phyloP scores from a whole-genome alignment of 495 filamentous ascomycete species.

The Xylaria bambusicola region DNA sequence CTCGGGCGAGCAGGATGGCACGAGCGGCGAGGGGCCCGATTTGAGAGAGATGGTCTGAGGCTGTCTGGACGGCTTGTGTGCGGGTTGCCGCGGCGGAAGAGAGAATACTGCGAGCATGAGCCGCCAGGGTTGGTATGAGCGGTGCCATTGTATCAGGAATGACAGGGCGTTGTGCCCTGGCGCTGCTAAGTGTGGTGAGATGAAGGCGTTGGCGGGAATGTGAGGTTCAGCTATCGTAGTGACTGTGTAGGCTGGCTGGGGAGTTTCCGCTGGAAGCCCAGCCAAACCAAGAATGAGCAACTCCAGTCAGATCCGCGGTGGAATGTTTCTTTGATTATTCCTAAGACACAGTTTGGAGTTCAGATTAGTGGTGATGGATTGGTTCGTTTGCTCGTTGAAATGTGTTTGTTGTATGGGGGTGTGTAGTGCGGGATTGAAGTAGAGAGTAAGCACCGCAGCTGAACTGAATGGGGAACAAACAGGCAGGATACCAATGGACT shows the following conservation, averaged over 20 bases:
- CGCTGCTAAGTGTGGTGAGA: not conserved
- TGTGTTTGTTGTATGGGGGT: not conserved
- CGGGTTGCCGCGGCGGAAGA: conserved; percentile 21
- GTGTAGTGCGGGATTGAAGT: not conserved
- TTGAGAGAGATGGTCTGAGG: conserved; percentile 13
- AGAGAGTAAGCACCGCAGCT: not conserved
- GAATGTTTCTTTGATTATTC: not conserved
- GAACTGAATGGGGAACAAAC: conserved; percentile 1
- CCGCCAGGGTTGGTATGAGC: conserved; percentile 27
- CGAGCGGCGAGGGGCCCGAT: conserved; percentile 47
- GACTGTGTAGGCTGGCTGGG: conserved; percentile 13
- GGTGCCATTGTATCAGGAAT: conserved; percentile 28
- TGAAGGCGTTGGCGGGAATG: not conserved
- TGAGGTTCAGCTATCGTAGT: not conserved
- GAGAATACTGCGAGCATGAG: conserved; percentile 30
- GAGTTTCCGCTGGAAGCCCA: conserved; percentile 28
- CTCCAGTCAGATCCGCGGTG: not conserved
- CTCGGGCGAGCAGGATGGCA: conserved; percentile 40
- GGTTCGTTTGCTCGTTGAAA: not conserved
- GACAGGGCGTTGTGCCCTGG: not conserved
- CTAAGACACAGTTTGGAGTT: not conserved
- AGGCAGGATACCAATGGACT: too few species aligned
- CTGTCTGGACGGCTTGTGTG: conserved; percentile 12
- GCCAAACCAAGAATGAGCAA: conserved; percentile 19
- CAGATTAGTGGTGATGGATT: not conserved